Conservation (phyloP, 805 yeast species). For the Candida verbasci region DNA sequence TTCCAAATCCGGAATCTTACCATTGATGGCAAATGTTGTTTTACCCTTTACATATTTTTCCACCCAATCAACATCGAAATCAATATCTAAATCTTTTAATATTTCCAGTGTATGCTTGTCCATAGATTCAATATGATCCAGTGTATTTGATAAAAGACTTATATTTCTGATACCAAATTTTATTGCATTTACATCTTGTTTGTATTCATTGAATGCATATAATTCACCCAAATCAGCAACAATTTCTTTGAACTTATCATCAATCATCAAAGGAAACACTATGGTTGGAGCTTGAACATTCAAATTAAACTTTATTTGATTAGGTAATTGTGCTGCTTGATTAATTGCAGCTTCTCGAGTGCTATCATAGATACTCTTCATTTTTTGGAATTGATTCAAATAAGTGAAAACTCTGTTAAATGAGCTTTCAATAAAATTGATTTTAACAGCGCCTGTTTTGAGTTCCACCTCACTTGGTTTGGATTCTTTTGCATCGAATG, state of each 20-base stretch:
- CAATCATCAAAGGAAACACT: conserved; percentile 65
- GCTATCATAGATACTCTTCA: conserved; percentile 85
- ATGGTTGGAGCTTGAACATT: conserved; percentile 77
- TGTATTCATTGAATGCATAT: conserved; percentile 60
- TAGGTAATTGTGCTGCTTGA: conserved; percentile 65
- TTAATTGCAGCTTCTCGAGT: conserved; percentile 87
- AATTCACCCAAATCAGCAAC: conserved; percentile 65
- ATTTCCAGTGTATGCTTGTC: conserved; percentile 43
- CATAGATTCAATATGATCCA: conserved; percentile 37
- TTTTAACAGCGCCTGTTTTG: conserved; percentile 68
- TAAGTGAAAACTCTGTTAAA: conserved; percentile 62
- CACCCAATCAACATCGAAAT: conserved; percentile 53
- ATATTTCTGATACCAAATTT: conserved; percentile 70
- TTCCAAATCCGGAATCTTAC: conserved; percentile 59
- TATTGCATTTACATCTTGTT: conserved; percentile 45
- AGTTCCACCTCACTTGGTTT: conserved; percentile 53
- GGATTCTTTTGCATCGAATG: conserved; percentile 57
- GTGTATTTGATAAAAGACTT: conserved; percentile 54
- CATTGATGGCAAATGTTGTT: conserved; percentile 50
- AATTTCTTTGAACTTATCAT: conserved; percentile 14
- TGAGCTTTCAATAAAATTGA: conserved; percentile 81
- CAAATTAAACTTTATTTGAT: conserved; percentile 66
- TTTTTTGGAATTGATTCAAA: conserved; percentile 67
- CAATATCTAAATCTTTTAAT: conserved; percentile 59
- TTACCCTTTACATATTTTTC: conserved; percentile 33